These are phyloP conservation scores for Calonectria hongkongensis DNA, from an alignment of 2,329 filamentous ascomycete species.

Conservation along the genomic window DNA sequence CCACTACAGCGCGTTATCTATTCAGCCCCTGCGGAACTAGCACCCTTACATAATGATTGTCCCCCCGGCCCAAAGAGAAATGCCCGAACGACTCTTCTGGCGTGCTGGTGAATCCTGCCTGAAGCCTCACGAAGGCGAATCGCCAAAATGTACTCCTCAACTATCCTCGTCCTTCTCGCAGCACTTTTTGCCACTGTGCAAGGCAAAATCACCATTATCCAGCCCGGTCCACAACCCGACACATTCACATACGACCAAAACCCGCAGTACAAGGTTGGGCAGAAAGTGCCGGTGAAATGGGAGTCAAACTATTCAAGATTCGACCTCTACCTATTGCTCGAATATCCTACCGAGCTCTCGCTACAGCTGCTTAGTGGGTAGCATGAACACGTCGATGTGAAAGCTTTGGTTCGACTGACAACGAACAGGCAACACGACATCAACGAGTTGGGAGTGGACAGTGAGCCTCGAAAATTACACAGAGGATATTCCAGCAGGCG, in stretches of 20 bases:
- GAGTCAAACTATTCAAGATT: slow-evolving; percentile 1
- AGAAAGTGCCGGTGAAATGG: slow-evolving; percentile 2
- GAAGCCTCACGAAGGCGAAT: not conserved
- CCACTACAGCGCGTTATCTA: not conserved
- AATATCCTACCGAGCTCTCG: not conserved
- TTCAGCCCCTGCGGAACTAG: not conserved
- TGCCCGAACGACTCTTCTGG: not conserved
- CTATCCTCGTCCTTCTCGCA: not conserved
- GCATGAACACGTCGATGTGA: not conserved
- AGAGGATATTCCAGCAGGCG: not conserved
- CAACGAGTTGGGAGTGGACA: not conserved
- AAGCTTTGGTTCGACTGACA: not conserved
- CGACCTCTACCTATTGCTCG: slow-evolving; percentile 17
- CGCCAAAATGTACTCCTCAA: not conserved
- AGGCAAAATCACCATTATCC: not conserved
- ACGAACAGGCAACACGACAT: not conserved
- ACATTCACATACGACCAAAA: not conserved
- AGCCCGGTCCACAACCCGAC: not conserved
- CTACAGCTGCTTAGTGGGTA: not conserved
- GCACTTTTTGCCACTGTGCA: not conserved
- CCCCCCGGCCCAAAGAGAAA: not conserved
- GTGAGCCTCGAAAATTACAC: slow-evolving; percentile 1
- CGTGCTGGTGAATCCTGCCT: not conserved
- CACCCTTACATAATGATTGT: not conserved
- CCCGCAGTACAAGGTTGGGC: slow-evolving; percentile 14